phyloP scores from a whole-genome alignment of 2,329 filamentous ascomycete species.

The Ophiobolus disseminans region DNA sequence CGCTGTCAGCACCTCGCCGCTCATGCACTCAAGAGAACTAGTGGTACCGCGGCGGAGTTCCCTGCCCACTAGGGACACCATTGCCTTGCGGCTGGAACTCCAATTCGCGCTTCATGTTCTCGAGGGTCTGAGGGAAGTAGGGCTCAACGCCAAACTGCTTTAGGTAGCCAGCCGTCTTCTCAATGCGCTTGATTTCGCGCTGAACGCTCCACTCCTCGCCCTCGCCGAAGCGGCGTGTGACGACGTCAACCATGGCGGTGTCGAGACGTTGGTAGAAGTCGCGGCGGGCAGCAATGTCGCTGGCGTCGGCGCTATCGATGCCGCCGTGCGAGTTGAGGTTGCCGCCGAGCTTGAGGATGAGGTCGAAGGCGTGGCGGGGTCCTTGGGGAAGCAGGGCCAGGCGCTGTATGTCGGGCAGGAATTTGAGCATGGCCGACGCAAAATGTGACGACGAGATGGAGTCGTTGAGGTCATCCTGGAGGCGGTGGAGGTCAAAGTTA shows the following conservation, averaged over 20 bases:
- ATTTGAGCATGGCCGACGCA: slow-evolving; percentile 62
- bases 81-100: slow-evolving; percentile 39
- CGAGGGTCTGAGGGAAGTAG: slow-evolving; percentile 61
- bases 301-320: slow-evolving; percentile 57
- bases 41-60: slow-evolving; percentile 47
- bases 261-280: slow-evolving; percentile 60
- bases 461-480: slow-evolving; percentile 63
- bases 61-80: slow-evolving; percentile 35
- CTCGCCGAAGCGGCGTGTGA: slow-evolving; percentile 59
- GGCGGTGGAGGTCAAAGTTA: slow-evolving; percentile 63
- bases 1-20: slow-evolving; percentile 18
- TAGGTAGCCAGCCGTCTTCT: slow-evolving; percentile 62
- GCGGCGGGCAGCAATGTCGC: slow-evolving; percentile 56
- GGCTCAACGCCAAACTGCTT: slow-evolving; percentile 61
- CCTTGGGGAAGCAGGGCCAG: slow-evolving; percentile 57
- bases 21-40: slow-evolving; percentile 24
- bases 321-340: slow-evolving; percentile 64
- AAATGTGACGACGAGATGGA: slow-evolving; percentile 61
- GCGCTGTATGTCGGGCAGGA: slow-evolving; percentile 61
- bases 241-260: slow-evolving; percentile 60
- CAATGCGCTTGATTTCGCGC: slow-evolving; percentile 62
- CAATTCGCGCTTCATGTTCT: slow-evolving; percentile 56
- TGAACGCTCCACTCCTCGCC: slow-evolving; percentile 60
- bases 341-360: slow-evolving; percentile 62
- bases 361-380: slow-evolving; percentile 60